phyloP scores from a whole-genome alignment of 1,284 basidiomycete genomes.

The Sporisorium exsertum region DNA sequence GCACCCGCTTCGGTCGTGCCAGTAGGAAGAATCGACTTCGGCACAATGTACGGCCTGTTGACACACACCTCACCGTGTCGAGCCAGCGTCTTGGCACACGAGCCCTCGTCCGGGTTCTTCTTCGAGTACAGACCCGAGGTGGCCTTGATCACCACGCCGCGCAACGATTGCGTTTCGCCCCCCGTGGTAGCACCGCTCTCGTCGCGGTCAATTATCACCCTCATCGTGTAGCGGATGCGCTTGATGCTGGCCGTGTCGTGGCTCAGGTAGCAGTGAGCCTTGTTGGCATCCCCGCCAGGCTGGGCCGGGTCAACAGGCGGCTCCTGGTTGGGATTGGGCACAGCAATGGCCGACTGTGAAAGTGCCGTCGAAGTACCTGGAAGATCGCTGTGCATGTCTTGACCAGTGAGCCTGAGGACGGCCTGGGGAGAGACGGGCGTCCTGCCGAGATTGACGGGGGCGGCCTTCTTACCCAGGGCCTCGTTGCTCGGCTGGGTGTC shows the following conservation, averaged over 20 bases:
- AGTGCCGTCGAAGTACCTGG: not conserved
- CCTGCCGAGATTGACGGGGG: slow-evolving; percentile 17
- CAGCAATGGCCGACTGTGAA: slow-evolving; percentile 10
- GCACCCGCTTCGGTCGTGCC: not conserved
- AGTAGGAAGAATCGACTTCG: slow-evolving; percentile 13
- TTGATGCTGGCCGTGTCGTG: slow-evolving; percentile 22
- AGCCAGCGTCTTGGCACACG: slow-evolving; percentile 41
- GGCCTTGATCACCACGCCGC: slow-evolving; percentile 29
- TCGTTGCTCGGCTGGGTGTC: slow-evolving; percentile 13
- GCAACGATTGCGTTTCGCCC: not conserved
- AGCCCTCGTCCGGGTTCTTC: slow-evolving; percentile 24
- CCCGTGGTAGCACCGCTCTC: slow-evolving; percentile 24
- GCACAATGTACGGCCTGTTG: slow-evolving; percentile 41
- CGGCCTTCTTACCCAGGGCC: slow-evolving; percentile 31
- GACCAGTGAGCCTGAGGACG: slow-evolving; percentile 26
- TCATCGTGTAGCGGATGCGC: slow-evolving; percentile 39
- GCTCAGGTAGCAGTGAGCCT: slow-evolving; percentile 30
- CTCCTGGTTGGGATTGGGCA: not conserved
- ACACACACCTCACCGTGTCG: slow-evolving; percentile 36
- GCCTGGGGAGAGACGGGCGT: slow-evolving; percentile 1
- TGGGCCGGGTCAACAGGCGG: not conserved
- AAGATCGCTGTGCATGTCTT: slow-evolving; percentile 21
- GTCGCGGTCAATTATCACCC: slow-evolving; percentile 23
- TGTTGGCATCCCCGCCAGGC: slow-evolving; percentile 7
- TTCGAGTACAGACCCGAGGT: slow-evolving; percentile 37